Conservation (phyloP, 164 flowering plant species). For the Pachysandra terminalis region DNA sequence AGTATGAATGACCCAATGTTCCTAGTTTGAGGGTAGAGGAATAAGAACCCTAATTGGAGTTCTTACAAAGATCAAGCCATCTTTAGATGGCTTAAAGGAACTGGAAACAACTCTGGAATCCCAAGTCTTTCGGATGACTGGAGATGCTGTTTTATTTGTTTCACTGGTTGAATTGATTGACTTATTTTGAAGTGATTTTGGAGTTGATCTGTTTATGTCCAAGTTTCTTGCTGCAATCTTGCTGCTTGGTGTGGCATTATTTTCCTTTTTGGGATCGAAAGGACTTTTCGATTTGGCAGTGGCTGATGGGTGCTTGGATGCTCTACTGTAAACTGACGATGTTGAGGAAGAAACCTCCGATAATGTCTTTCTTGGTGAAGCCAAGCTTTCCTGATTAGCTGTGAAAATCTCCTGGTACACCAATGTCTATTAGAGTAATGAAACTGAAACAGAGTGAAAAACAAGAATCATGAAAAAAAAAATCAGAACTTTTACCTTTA, state of each 20-base stretch:
- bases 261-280: conserved; percentile 26
- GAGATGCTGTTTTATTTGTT: conserved; percentile 20
- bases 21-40: neutral
- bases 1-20: neutral
- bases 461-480: neutral
- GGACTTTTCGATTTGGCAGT: conserved; percentile 24
- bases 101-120: conserved; percentile 25
- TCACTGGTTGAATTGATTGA: conserved; percentile 33
- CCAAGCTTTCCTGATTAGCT: conserved; percentile 19
- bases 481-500: conserved; percentile 20
- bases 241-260: conserved; percentile 26
- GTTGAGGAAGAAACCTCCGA: conserved; percentile 25
- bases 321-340: conserved; percentile 18
- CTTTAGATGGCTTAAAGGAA: conserved; percentile 26
- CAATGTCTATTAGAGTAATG: neutral
- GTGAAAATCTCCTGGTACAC: conserved; percentile 30
- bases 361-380: conserved; percentile 25
- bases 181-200: conserved; percentile 28
- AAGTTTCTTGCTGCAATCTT: conserved; percentile 23
- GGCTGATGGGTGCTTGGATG: conserved; percentile 31
- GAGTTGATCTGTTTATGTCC: conserved; percentile 31
- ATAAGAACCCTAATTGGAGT: conserved; percentile 34
- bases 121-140: conserved; percentile 22
- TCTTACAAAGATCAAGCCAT: conserved; percentile 19
- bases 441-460: neutral